Evolutionary conservation across 2,329 filamentous ascomycete species (phyloP), one percentile per base, ranked within the genome.

Genomic region (Epichloe uncinata): DNA sequence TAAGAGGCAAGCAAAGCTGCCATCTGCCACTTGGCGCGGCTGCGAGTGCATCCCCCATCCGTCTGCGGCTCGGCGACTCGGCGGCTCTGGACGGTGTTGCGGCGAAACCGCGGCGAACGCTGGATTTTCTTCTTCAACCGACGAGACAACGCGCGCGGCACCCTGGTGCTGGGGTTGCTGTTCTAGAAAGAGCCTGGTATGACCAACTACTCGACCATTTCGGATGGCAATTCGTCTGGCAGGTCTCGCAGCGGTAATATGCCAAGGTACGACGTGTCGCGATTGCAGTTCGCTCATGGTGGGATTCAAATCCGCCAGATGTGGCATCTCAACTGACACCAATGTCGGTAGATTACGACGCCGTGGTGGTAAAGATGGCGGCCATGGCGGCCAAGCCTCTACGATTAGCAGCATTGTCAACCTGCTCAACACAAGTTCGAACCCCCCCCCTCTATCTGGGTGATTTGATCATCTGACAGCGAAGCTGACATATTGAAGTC

Each of bases 391-490:
- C 49, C 79, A 90, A 62, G 93, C 93, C 58, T 85, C 87, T 58
- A 95, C 87, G 81, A 67, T 84, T 49, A 95, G 88, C 70, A 95
- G 90, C 64, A 85, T 93, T 57, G 85, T 97, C 69, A 98, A 98
- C 66, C 74, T 98, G 56, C 76, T 97, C 56, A 98, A 98, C 68
- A 98, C 93, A 16, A 98, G 87, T 93, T 75, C 52, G 79, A 60
- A 11, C 26, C 35, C 35, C 8, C 9, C 26, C 30, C 18, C 41
- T 30, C 42, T 15, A 22, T 33, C 16, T 38, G 54, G 43, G 56
- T 54, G 51, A 22, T 13, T 18, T 38, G 3, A 41, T 22, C 22
- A 16, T 52, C 30, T 33, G 16, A 16, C 22, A 46, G 15, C 12
- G 8, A 18, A 34, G 51, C 57, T 63, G 50, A 60, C 16, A n/a